Evolutionary conservation across 2,329 filamentous ascomycete species (phyloP).

Genomic region (Talaromyces funiculosus): DNA sequence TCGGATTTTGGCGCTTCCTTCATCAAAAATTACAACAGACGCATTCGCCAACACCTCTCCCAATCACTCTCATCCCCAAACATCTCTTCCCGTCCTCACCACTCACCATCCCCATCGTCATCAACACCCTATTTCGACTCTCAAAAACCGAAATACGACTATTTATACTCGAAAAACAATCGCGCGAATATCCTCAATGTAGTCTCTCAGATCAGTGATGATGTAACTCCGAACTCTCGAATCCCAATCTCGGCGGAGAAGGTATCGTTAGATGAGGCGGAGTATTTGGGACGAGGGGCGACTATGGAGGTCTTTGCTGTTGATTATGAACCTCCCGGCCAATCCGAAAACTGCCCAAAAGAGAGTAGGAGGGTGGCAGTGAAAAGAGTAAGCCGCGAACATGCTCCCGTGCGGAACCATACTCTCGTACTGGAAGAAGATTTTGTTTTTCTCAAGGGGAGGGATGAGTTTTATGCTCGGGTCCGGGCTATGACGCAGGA

Average conservation of each 20-base stretch:
- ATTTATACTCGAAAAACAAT: background rate
- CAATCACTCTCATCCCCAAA: background rate
- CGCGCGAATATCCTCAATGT: conserved; percentile 2
- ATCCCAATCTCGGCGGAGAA: background rate
- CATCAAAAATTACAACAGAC: conserved; percentile 2
- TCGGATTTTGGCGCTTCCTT: background rate
- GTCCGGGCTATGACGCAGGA: conserved; percentile 2
- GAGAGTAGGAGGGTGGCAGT: background rate
- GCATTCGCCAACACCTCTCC: background rate
- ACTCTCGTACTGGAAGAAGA: background rate
- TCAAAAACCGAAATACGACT: background rate
- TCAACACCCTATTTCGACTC: background rate
- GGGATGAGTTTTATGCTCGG: background rate
- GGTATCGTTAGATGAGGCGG: background rate
- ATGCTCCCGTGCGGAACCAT: background rate
- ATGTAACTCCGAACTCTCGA: background rate
- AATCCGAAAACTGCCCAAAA: background rate
- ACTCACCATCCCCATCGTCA: background rate
- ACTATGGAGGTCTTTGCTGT: background rate
- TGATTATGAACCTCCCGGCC: background rate
- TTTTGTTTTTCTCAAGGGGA: background rate
- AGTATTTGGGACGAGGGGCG: background rate
- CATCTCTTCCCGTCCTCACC: background rate
- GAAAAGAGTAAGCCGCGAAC: background rate
- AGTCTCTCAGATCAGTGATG: background rate